phyloP scores from a whole-genome alignment of 345 rosid genomes.

The Hirschfeldia incana region DNA sequence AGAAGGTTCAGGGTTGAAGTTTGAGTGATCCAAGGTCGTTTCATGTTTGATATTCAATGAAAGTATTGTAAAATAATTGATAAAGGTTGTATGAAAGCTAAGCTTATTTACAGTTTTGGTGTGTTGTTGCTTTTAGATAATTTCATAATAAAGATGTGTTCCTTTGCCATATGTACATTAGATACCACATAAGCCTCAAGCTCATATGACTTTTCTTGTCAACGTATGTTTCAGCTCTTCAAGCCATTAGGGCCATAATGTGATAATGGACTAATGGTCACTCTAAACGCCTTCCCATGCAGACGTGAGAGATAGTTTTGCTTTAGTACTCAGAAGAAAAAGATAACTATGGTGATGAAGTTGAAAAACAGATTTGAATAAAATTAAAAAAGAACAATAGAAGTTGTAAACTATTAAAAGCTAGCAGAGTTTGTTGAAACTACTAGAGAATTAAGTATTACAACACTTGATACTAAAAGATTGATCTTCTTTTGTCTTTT shows the following conservation, averaged over 20 bases:
- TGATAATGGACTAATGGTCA: not conserved
- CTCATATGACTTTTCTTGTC: too few relatives aligned
- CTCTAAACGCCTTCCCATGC: not conserved
- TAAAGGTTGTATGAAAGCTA: not conserved
- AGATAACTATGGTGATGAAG: constrained; percentile 18
- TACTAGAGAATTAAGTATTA: constrained; percentile 27
- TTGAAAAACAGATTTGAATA: constrained; percentile 10
- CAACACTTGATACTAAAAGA: constrained; percentile 34
- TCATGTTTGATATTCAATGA: not conserved
- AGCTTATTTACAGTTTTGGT: not conserved
- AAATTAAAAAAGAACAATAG: not conserved
- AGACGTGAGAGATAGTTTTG: not conserved
- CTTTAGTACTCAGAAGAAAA: not conserved
- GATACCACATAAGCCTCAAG: too few relatives aligned
- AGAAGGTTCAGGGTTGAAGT: not conserved
- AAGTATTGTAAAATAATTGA: too few relatives aligned
- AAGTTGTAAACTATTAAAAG: constrained; percentile 30
- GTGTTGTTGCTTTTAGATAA: too few relatives aligned
- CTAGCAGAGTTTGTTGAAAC: constrained; percentile 13
- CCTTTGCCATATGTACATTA: too few relatives aligned
- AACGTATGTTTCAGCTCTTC: too few relatives aligned
- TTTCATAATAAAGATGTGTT: too few relatives aligned
- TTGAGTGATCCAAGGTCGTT: not conserved
- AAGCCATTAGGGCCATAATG: not conserved
- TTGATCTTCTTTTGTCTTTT: constrained; percentile 18